Percentiles rank a stretch among this genome's conserved stretches.
Conservation (phyloP, 495 filamentous ascomycete genomes). For the Neurospora sp. region DNA sequence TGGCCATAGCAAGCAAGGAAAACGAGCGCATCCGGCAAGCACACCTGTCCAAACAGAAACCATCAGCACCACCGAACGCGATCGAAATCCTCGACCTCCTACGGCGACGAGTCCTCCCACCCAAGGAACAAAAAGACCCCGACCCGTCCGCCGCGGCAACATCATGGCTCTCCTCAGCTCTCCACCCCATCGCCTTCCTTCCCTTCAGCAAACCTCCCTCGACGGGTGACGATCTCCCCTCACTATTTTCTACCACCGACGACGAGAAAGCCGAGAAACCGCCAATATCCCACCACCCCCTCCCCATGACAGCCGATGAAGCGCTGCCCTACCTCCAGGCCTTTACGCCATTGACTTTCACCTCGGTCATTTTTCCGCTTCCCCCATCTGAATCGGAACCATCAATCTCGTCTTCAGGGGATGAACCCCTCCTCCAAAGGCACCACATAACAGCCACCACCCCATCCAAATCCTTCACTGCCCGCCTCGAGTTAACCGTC, state of each 20-base stretch:
- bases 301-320: constrained; percentile 38
- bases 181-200: constrained; percentile 37
- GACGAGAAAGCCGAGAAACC: constrained; percentile 16
- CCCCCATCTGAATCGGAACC: constrained; percentile 3
- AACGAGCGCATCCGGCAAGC: constrained; percentile 30
- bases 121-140: constrained; percentile 14
- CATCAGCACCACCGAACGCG: constrained; percentile 15
- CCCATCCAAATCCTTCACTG: constrained; percentile 26
- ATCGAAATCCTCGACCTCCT: constrained; percentile 28
- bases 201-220: constrained; percentile 33
- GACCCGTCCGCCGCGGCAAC: constrained; percentile 10
- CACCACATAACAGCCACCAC: constrained; percentile 30
- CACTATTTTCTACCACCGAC: not conserved
- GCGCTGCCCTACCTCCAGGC: constrained; percentile 47
- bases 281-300: constrained; percentile 41
- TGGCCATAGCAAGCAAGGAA: constrained; percentile 23
- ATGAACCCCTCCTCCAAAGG: constrained; percentile 24
- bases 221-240: not conserved
- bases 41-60: constrained; percentile 10
- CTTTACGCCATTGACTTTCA: constrained; percentile 45
- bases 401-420: not conserved
- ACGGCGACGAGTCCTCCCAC: constrained; percentile 25
- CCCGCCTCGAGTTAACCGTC: constrained; percentile 37
- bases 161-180: constrained; percentile 27
- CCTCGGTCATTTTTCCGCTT: constrained; percentile 35